Evolutionary conservation across 345 rosid species (phyloP), one percentile per base, ranked within the genome.

Genomic region (Populus alba): DNA sequence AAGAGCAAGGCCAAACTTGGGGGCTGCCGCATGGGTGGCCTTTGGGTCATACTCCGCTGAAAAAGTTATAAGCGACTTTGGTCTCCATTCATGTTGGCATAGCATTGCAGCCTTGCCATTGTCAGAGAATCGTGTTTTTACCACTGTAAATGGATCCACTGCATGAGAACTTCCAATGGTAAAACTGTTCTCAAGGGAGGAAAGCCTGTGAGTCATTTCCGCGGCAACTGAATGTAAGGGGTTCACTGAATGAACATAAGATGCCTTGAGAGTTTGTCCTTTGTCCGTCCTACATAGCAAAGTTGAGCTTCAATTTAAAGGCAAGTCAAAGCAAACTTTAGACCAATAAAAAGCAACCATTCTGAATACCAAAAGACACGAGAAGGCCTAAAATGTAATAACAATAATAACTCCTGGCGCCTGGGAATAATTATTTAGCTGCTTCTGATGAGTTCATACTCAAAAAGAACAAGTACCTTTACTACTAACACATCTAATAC

Each of bases 21-120:
- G 92, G 39, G 89, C 77, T 7, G 72, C 57, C 67, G 92, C 83
- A 77, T 80, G 83, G 65, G 77, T 75, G 71, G 90, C 81, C 81
- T 88, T 90, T 1, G 92, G 75, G 79, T 93, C 97, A 43, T 85
- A 88, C 84, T 93, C 98, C 0, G 91, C 92, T 4, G 98, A 93
- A 51, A 93, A 55, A 0, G 91, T 93, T 31, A 90, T 47, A 27
- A 87, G 85, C 3, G 98, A 93, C 73, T 88, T 91, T 1, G 92
- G 92, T 85, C 97, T 90, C 98, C 98, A 93, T 78, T 89, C 94
- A 38, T 81, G 88, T 80, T 93, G 94, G 73, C 81, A 86, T 18
- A 87, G 86, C 87, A 90, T 78, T 20, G 89, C 94, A 74, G 83
- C 87, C 86, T 84, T 92, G 43, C 97, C 97, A 20, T 63, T 88